Evolutionary conservation across 352 stramenopile species (phyloP).

Genomic region (Globisporangium emineosum): DNA sequence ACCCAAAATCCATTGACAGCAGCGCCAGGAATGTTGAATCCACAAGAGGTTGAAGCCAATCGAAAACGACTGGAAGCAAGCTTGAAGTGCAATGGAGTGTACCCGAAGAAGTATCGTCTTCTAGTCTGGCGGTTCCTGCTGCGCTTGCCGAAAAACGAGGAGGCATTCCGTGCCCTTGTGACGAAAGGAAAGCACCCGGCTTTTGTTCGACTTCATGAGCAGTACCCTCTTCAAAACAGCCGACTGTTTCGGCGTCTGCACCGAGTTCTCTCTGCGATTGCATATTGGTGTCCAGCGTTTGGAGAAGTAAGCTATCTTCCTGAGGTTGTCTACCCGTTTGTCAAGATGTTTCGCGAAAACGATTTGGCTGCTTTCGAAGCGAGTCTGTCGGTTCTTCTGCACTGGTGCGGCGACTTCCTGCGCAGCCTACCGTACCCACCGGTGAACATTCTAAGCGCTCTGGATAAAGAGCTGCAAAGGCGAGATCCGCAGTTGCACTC

Average conservation of each 20-base stretch:
- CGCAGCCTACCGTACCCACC: slow-evolving; percentile 82
- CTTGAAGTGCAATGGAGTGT: slow-evolving; percentile 69
- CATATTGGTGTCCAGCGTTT: slow-evolving; percentile 91
- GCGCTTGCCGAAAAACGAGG: slow-evolving; percentile 79
- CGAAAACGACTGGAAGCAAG: slow-evolving; percentile 55
- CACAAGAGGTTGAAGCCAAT: slow-evolving; percentile 55
- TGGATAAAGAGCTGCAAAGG: slow-evolving; percentile 73
- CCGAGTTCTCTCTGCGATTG: slow-evolving; percentile 78
- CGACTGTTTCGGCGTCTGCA: slow-evolving; percentile 76
- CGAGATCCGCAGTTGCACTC: slow-evolving; percentile 68
- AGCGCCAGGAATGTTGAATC: slow-evolving; percentile 2
- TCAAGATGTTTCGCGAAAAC: slow-evolving; percentile 84
- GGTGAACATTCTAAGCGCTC: slow-evolving; percentile 51
- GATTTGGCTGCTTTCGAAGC: slow-evolving; percentile 90
- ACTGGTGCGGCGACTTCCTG: slow-evolving; percentile 83
- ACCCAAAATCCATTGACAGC: slow-evolving; percentile 10
- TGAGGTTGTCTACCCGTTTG: slow-evolving; percentile 85
- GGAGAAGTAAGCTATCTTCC: slow-evolving; percentile 82
- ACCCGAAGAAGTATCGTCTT: slow-evolving; percentile 80
- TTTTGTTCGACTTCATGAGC: slow-evolving; percentile 62
- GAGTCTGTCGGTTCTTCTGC: slow-evolving; percentile 78
- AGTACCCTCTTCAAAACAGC: slow-evolving; percentile 76
- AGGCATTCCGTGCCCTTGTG: slow-evolving; percentile 69
- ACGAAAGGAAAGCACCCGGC: slow-evolving; percentile 74
- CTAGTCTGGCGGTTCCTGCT: slow-evolving; percentile 85